phyloP scores from a whole-genome alignment of 768 basidiomycete genomes.

The Collybia sp. region DNA sequence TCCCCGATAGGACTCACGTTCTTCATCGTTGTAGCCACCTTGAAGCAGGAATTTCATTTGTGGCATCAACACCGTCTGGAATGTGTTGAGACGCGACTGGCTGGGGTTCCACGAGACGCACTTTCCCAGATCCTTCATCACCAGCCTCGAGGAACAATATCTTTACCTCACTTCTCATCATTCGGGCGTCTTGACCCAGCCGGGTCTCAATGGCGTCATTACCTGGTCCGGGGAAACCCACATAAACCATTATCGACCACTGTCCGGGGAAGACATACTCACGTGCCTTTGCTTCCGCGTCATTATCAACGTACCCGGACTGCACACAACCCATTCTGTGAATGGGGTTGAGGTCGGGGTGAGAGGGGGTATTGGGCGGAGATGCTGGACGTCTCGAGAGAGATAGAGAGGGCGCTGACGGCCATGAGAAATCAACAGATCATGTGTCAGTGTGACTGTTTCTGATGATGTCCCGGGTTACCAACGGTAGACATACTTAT shows the following conservation, averaged over 20 bases:
- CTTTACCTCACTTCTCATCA: background rate
- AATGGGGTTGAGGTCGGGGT: no score
- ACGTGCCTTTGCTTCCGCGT: background rate
- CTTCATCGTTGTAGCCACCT: conserved; percentile 82
- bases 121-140: background rate
- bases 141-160: background rate
- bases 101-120: background rate
- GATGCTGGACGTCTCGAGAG: no score
- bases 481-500: background rate
- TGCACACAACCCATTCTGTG: background rate
- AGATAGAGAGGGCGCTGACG: no score
- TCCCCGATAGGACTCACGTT: conserved; percentile 92
- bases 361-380: no score
- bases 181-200: background rate
- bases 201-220: background rate
- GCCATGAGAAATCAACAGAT: no score
- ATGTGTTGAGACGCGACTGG: background rate
- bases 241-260: background rate
- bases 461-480: no score
- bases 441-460: no score
- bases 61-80: conserved; percentile 85
- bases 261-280: background rate
- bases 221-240: background rate
- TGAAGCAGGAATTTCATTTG: conserved; percentile 98
- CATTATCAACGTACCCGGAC: background rate